Conservation (phyloP, 495 filamentous ascomycete genomes). For the Neurospora hispaniola region DNA sequence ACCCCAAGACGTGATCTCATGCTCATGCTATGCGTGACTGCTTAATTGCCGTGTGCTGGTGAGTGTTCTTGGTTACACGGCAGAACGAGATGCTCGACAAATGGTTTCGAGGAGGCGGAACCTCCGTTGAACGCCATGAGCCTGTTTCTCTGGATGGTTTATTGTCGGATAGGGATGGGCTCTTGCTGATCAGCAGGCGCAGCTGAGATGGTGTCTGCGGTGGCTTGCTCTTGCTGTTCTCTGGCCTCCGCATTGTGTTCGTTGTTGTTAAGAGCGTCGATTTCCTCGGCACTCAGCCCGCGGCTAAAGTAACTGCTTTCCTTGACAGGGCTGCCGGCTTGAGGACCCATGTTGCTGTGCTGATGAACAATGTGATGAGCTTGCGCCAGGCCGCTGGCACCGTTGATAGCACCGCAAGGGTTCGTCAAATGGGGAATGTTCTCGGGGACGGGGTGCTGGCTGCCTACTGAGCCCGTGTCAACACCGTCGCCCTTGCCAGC, state of each 20-base stretch:
- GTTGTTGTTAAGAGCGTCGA: slow-evolving; percentile 31
- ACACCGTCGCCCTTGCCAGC: slow-evolving; percentile 93
- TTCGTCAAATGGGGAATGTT: slow-evolving; percentile 90
- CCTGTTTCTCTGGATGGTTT: slow-evolving; percentile 3
- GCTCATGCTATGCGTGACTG: not conserved
- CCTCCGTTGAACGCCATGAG: not conserved
- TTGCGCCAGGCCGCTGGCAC: slow-evolving; percentile 29
- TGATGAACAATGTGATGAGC: slow-evolving; percentile 25
- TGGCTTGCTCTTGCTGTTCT: slow-evolving; percentile 7
- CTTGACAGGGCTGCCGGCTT: slow-evolving; percentile 71
- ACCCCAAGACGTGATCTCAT: not conserved
- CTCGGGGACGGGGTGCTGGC: slow-evolving; percentile 88
- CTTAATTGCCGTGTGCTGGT: not conserved
- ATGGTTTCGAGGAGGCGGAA: not conserved
- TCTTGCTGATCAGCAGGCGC: slow-evolving; percentile 27
- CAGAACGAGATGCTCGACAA: not conserved
- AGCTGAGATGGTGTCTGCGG: slow-evolving; percentile 6
- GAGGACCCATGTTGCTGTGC: slow-evolving; percentile 39
- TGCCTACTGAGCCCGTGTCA: slow-evolving; percentile 86
- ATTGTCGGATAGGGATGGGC: slow-evolving; percentile 55
- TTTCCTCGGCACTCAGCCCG: slow-evolving; percentile 62
- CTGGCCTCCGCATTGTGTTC: slow-evolving; percentile 2
- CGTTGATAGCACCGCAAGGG: slow-evolving; percentile 40
- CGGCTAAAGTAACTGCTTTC: slow-evolving; percentile 75
- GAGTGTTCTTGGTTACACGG: not conserved